Conservation (phyloP, 306 rosid species). For the Cucurbita pepo region DNA sequence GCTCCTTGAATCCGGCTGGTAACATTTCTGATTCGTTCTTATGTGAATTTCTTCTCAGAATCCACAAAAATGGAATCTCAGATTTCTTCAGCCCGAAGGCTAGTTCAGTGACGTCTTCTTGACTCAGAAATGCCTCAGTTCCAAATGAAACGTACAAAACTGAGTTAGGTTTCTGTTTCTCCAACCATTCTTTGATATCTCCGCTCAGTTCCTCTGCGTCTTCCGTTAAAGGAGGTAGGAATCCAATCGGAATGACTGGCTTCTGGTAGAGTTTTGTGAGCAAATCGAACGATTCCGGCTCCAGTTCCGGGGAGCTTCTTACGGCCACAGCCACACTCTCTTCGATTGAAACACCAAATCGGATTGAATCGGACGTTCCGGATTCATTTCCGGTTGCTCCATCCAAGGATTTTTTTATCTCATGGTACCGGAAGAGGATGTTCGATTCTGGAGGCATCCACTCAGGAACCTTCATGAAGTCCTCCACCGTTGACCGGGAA, state of each 20-base stretch:
- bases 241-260: constrained; percentile 20
- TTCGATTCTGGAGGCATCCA: constrained; percentile 20
- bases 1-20: constrained; percentile 20
- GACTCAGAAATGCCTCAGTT: constrained; percentile 20
- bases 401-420: constrained; percentile 9
- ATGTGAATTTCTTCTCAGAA: constrained; percentile 12
- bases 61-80: constrained; percentile 25
- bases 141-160: constrained; percentile 26
- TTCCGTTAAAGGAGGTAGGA: constrained; percentile 13
- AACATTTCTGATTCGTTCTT: constrained; percentile 13
- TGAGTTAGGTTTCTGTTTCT: constrained; percentile 10
- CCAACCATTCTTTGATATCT: constrained; percentile 14
- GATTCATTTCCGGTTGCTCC: background rate
- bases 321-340: constrained; percentile 20
- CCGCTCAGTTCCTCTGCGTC: constrained; percentile 1
- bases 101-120: constrained; percentile 18
- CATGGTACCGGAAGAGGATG: constrained; percentile 12
- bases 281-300: constrained; percentile 26
- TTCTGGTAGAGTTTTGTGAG: constrained; percentile 10
- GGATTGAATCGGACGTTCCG: constrained; percentile 12
- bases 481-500: constrained; percentile 13
- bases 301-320: constrained; percentile 20
- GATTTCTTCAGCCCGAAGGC: constrained; percentile 26
- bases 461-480: constrained; percentile 17
- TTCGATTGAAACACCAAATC: constrained; percentile 10